A percentile compares a stretch with the other conserved stretches of the same genome.
Conservation (phyloP, 169 alveolate species). For the Fabrea salina region DNA sequence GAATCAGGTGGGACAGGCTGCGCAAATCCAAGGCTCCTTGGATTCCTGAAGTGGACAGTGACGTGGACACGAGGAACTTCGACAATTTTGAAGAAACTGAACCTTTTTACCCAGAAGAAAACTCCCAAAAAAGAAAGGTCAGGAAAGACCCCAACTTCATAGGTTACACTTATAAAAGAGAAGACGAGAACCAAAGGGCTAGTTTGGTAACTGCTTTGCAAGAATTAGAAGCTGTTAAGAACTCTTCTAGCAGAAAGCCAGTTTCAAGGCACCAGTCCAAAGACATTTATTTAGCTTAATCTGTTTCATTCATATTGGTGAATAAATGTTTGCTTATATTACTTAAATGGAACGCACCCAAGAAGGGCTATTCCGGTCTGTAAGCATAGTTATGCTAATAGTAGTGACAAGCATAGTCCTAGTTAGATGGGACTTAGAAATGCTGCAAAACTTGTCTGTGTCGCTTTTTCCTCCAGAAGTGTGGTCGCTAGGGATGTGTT, state of each 20-base stretch:
- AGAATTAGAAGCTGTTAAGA: conserved; percentile 1
- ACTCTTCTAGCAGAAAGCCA: background rate
- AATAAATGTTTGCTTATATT: too few relatives aligned
- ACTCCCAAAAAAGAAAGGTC: background rate
- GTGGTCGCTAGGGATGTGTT: too few relatives aligned
- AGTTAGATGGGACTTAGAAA: too few relatives aligned
- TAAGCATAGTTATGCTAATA: too few relatives aligned
- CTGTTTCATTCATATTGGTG: too few relatives aligned
- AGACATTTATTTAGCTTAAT: too few relatives aligned
- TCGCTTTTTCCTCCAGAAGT: too few relatives aligned
- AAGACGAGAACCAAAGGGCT: conserved; percentile 1
- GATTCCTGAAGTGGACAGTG: conserved; percentile 42
- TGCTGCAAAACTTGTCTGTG: too few relatives aligned
- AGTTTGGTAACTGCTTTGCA: conserved; percentile 14
- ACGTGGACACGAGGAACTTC: conserved; percentile 42
- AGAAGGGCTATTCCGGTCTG: too few relatives aligned
- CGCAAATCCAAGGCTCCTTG: conserved; percentile 39
- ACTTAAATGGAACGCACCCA: too few relatives aligned
- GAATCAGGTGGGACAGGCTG: conserved; percentile 45
- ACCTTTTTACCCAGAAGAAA: conserved; percentile 39
- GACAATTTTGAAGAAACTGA: conserved; percentile 48
- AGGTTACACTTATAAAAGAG: conserved; percentile 32
- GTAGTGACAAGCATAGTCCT: too few relatives aligned
- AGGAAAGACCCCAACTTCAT: conserved; percentile 22
- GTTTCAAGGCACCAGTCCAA: background rate